Conservation (phyloP, 805 yeast species). For the Spathaspora sp. region DNA sequence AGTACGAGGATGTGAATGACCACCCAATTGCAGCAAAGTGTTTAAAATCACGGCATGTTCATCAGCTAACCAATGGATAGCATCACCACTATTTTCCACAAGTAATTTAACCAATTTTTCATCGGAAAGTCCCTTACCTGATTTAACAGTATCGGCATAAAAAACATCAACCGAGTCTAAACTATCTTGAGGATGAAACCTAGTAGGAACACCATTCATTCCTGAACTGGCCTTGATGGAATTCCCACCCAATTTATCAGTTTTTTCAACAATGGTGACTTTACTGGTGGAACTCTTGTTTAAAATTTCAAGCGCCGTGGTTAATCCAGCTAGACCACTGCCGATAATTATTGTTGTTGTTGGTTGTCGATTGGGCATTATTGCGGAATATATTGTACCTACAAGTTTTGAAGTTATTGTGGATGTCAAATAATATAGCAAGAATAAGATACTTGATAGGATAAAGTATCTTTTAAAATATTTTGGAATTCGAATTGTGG, state of each 20-base stretch:
- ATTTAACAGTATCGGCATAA: constrained; percentile 24
- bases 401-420: not conserved
- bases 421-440: not conserved
- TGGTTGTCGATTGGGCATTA: not conserved
- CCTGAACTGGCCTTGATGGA: constrained; percentile 63
- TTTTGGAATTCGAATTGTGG: not conserved
- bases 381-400: not conserved
- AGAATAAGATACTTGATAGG: not conserved
- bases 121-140: constrained; percentile 29
- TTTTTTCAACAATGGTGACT: constrained; percentile 48
- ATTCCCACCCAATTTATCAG: constrained; percentile 51
- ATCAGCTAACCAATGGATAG: constrained; percentile 30
- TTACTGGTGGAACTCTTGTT: constrained; percentile 27
- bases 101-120: constrained; percentile 21
- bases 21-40: constrained; percentile 33
- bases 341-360: constrained; percentile 42
- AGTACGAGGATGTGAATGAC: constrained; percentile 38
- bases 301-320: constrained; percentile 38
- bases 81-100: constrained; percentile 22
- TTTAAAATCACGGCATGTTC: constrained; percentile 25
- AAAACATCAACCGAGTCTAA: constrained; percentile 26
- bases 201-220: constrained; percentile 43
- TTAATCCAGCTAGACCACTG: constrained; percentile 54
- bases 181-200: constrained; percentile 16
- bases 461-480: not conserved